Evolutionary conservation across 495 filamentous ascomycete species (phyloP).

Genomic region (Penicillium dipodomyicola): DNA sequence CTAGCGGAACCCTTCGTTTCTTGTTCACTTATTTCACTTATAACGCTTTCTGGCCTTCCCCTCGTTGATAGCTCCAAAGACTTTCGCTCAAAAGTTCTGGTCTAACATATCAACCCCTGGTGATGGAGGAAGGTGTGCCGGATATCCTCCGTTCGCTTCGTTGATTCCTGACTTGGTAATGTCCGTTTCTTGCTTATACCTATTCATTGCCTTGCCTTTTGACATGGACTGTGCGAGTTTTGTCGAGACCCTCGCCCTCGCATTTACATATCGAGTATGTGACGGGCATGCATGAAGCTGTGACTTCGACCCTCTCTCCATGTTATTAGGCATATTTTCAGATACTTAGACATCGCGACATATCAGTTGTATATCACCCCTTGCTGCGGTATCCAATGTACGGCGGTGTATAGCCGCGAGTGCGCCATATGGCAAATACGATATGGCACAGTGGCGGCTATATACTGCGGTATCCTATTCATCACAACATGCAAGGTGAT

Average conservation of each 20-base stretch:
- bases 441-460: no score
- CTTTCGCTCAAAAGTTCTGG: not conserved
- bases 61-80: not conserved
- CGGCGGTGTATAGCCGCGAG: no score
- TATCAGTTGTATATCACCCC: not conserved
- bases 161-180: not conserved
- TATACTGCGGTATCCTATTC: no score
- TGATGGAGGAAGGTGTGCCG: not conserved
- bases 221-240: not conserved
- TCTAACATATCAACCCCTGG: not conserved
- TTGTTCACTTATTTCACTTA: conserved; percentile 22
- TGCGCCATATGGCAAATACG: no score
- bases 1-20: conserved; percentile 17
- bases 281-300: not conserved
- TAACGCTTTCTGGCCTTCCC: not conserved
- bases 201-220: conserved; percentile 7
- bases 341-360: not conserved
- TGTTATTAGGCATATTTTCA: not conserved
- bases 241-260: not conserved
- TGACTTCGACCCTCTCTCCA: not conserved
- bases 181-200: conserved; percentile 15
- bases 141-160: conserved; percentile 5
- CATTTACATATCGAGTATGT: no score
- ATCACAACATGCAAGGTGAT: no score
- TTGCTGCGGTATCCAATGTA: no score